Conservation (phyloP, 2,329 filamentous ascomycete species). For the Fusarium udum region DNA sequence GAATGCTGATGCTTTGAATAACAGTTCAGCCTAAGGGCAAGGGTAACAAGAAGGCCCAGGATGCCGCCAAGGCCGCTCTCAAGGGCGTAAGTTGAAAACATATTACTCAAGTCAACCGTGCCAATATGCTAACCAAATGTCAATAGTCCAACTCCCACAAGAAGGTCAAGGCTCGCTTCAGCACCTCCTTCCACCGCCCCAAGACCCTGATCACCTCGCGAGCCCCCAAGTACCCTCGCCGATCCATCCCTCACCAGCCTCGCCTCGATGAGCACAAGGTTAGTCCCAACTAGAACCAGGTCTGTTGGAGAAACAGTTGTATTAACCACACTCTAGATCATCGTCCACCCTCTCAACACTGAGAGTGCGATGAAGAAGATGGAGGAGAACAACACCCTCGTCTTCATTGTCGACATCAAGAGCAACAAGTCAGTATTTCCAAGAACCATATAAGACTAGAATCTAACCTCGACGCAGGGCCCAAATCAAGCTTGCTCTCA, state of each 20-base stretch:
- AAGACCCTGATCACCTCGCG: slow-evolving; percentile 95
- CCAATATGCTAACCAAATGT: background rate
- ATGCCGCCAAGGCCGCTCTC: slow-evolving; percentile 92
- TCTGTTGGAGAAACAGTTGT: background rate
- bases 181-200: slow-evolving; percentile 95
- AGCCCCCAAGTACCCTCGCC: slow-evolving; percentile 94
- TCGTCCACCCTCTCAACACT: slow-evolving; percentile 98
- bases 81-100: slow-evolving; percentile 80
- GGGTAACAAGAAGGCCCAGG: slow-evolving; percentile 85
- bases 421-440: slow-evolving; percentile 72
- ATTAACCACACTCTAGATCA: slow-evolving; percentile 60
- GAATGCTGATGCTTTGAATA: slow-evolving; percentile 74
- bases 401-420: slow-evolving; percentile 97
- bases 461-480: slow-evolving; percentile 62
- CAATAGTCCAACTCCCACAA: slow-evolving; percentile 69
- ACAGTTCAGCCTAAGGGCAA: slow-evolving; percentile 71
- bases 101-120: background rate
- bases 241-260: slow-evolving; percentile 88
- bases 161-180: slow-evolving; percentile 90
- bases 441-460: background rate
- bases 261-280: slow-evolving; percentile 98
- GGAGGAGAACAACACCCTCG: slow-evolving; percentile 99
- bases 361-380: slow-evolving; percentile 99
- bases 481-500: slow-evolving; percentile 97
- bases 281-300: slow-evolving; percentile 49